Conservation (phyloP, 306 rosid genomes). For the Astragalus glycyphyllos region DNA sequence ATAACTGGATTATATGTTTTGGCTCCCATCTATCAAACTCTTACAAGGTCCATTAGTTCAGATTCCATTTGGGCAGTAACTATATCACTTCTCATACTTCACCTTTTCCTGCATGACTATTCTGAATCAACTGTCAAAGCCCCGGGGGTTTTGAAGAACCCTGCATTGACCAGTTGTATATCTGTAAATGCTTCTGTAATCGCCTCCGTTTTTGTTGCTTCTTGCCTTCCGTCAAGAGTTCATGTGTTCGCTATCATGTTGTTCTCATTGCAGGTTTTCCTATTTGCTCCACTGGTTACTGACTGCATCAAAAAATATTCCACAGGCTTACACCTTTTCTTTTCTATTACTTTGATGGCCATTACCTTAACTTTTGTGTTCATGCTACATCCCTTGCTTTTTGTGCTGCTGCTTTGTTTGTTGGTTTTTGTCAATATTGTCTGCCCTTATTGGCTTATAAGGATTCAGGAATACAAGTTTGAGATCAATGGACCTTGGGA, state of each 20-base stretch:
- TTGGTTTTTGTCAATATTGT: conserved; percentile 71
- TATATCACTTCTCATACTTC: conserved; percentile 69
- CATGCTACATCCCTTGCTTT: conserved; percentile 57
- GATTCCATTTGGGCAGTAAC: conserved; percentile 87
- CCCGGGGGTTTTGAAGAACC: conserved; percentile 61
- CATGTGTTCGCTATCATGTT: conserved; percentile 77
- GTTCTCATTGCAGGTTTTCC: conserved; percentile 84
- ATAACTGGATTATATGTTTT: conserved; percentile 68
- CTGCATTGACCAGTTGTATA: conserved; percentile 73
- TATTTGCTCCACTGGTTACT: conserved; percentile 81
- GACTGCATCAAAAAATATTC: conserved; percentile 78
- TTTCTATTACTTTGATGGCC: conserved; percentile 65
- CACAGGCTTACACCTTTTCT: conserved; percentile 62
- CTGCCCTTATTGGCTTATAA: conserved; percentile 86
- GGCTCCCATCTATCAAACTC: conserved; percentile 89
- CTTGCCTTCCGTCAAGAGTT: conserved; percentile 79
- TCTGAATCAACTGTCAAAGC: conserved; percentile 75
- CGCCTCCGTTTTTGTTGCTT: conserved; percentile 81
- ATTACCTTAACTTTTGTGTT: conserved; percentile 65
- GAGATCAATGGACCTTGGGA: conserved; percentile 96
- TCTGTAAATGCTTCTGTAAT: conserved; percentile 86
- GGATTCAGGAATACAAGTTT: conserved; percentile 85
- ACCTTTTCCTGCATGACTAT: conserved; percentile 84
- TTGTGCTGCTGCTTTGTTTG: conserved; percentile 62
- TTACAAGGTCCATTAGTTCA: conserved; percentile 84